Conservation (phyloP, 2,329 filamentous ascomycete species). For the Clarireedia homoeocarpa region DNA sequence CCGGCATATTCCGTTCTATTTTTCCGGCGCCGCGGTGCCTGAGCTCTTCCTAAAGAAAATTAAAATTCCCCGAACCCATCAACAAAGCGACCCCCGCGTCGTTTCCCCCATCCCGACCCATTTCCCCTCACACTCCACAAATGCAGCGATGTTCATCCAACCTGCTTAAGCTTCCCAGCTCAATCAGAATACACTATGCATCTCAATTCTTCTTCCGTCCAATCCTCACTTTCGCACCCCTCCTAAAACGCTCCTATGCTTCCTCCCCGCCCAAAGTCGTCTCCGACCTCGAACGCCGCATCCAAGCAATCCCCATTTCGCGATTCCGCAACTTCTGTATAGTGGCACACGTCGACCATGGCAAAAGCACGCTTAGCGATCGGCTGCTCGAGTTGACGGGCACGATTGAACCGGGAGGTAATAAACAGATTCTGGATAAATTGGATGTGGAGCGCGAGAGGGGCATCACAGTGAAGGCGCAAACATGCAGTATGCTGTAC, state of each 20-base stretch:
- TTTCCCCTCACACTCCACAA: slow-evolving; percentile 12
- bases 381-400: slow-evolving; percentile 88
- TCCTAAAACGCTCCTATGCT: slow-evolving; percentile 21
- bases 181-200: slow-evolving; percentile 24
- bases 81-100: background rate
- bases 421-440: slow-evolving; percentile 96
- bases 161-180: slow-evolving; percentile 29
- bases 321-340: slow-evolving; percentile 95
- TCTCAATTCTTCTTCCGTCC: slow-evolving; percentile 16
- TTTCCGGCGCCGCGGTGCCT: background rate
- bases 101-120: background rate
- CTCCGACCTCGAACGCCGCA: slow-evolving; percentile 47
- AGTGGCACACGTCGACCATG: slow-evolving; percentile 97
- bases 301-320: slow-evolving; percentile 68
- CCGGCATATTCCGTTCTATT: background rate
- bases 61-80: background rate
- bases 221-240: slow-evolving; percentile 21
- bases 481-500: slow-evolving; percentile 98
- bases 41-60: background rate
- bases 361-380: slow-evolving; percentile 92
- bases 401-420: slow-evolving; percentile 76
- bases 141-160: slow-evolving; percentile 32
- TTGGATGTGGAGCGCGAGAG: slow-evolving; percentile 93
- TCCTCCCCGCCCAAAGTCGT: slow-evolving; percentile 26
- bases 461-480: slow-evolving; percentile 97